Conservation (phyloP, 345 rosid species). For the Eucalyptus pauciflora region DNA sequence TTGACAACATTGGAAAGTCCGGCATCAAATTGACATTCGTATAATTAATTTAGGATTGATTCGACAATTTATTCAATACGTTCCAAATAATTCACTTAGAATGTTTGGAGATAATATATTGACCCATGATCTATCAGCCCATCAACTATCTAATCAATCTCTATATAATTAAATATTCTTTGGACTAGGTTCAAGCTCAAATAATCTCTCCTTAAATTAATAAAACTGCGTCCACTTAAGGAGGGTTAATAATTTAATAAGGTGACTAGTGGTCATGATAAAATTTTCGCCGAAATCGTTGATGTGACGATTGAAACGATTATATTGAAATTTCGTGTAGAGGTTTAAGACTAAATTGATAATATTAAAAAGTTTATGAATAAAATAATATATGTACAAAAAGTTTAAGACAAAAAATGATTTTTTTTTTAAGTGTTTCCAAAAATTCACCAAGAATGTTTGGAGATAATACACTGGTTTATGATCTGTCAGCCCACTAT, state of each 20-base stretch:
- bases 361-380: accelerated
- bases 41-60: background rate
- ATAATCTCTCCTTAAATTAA: background rate
- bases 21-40: accelerated
- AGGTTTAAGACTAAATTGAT: accelerated
- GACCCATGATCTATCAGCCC: accelerated
- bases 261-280: background rate
- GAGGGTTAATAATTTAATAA: background rate
- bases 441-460: background rate
- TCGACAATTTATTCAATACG: accelerated
- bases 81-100: accelerated
- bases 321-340: accelerated
- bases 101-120: background rate
- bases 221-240: accelerated
- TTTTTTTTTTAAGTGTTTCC: too few relatives aligned
- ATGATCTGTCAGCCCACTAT: background rate
- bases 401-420: background rate
- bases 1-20: accelerated
- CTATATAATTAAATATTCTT: background rate
- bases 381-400: accelerated
- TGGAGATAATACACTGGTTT: background rate
- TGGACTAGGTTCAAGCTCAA: background rate
- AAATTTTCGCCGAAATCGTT: accelerated
- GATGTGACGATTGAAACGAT: accelerated
- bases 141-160: background rate